Base-by-base conservation (phyloP, 805 yeast species). In the Saturnispora diversa region DNA sequence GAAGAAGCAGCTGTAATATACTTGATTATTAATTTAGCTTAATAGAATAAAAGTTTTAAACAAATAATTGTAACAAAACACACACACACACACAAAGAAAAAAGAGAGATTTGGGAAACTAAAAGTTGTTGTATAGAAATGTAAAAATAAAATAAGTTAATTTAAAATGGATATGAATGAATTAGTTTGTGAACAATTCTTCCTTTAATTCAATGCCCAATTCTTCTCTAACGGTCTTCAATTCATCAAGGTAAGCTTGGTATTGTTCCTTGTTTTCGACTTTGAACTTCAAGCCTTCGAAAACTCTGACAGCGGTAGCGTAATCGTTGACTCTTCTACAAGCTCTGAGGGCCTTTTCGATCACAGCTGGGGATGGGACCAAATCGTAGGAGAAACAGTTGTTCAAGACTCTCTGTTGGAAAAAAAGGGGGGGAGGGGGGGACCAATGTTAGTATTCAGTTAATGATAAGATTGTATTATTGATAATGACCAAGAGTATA, bases 271-370 rank as follows among this genome's bases (percentile, higher is more conserved):
- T 79, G 70, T 81, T 85, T 67, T 90, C 97, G 50, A 92, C 97
- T 74, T 92, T 92, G 78, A 79, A 85, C 66, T 84, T 85, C 63
- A 92, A 77, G 52, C 94, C 97, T 74, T 90, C 98, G 58, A 92
- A 92, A 43, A 94, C 95, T 71, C 98, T 84, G 53, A 87, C 92
- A 42, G 98, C 98, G 45, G 97, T 88, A 47, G 98, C 96, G 70
- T 85, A 85, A 71, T 92, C 98, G 68, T 92, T 86, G 53, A 92
- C 97, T 70, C 97, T 85, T 80, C 98, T 88, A 55, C 97, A 88
- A 35, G 98, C 98, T 70, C 84, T 80, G 62, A 92, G 74, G 36
- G 98, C 98, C 68, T 83, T 84, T 69, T 85, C 95, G 59, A 92
- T 75, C 48, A 92, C 97, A 47, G 83, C 77, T 52, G 98, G 98